A percentile compares a stretch with the other conserved stretches of the same genome.
These are phyloP conservation scores for Triticum turgidum DNA, from an alignment of 176 grass and related monocot genomes.

Conservation along the genomic window DNA sequence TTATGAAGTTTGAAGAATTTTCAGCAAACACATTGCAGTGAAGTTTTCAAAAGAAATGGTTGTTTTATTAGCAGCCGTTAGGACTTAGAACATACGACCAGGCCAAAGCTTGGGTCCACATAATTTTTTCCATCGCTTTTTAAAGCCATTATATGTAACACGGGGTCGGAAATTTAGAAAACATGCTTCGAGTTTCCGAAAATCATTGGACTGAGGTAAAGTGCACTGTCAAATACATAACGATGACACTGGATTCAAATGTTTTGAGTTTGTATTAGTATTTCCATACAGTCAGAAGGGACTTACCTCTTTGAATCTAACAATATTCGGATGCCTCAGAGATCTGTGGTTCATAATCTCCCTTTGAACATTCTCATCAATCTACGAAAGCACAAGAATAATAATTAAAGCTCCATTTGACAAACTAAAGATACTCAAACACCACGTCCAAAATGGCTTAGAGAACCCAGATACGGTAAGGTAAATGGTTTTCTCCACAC, in stretches of 20 bases:
- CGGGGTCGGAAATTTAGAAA: not conserved
- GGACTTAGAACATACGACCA: not conserved
- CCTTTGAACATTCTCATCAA: conserved; percentile 97
- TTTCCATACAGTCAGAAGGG: not conserved
- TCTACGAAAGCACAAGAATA: conserved; percentile 45
- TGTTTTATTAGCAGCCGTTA: not conserved
- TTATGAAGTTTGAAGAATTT: not conserved
- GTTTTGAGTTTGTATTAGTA: not conserved
- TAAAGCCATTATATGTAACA: not conserved
- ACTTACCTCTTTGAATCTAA: conserved; percentile 92
- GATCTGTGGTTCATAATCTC: conserved; percentile 99
- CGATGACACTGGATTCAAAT: not conserved
- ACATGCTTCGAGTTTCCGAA: not conserved
- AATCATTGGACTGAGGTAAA: not conserved
- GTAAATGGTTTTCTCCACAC: not conserved
- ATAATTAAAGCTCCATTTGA: not conserved
- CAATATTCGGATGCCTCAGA: conserved; percentile 86
- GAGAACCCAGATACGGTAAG: not conserved
- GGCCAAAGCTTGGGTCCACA: not conserved
- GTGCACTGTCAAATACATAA: not conserved
- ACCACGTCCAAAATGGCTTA: not conserved
- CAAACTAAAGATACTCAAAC: conserved; percentile 13
- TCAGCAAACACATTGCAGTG: not conserved
- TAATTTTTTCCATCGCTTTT: not conserved
- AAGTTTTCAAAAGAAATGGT: not conserved